Evolutionary conservation across 192 early-diverging fungal species (phyloP).

Genomic region (Umbelopsis sp.): DNA sequence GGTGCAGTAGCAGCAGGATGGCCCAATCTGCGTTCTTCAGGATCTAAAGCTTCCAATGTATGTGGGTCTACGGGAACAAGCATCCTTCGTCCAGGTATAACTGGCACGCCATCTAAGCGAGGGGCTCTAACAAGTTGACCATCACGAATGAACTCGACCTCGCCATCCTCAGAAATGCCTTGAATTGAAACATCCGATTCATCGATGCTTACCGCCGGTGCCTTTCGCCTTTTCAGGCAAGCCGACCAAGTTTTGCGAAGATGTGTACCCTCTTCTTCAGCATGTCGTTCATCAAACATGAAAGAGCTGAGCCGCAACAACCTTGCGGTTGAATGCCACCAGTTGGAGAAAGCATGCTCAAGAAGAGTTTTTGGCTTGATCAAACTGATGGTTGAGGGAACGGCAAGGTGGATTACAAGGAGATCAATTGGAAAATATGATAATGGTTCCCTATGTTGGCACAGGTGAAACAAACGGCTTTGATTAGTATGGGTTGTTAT

Average conservation of each 20-base stretch:
- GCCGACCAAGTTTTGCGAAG: constrained; percentile 50
- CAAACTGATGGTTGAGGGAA: constrained; percentile 65
- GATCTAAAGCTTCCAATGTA: constrained; percentile 51
- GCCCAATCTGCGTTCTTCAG: constrained; percentile 61
- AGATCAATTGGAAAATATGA: constrained; percentile 69
- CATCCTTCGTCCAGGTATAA: constrained; percentile 76
- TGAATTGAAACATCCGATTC: constrained; percentile 43
- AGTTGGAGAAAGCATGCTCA: constrained; percentile 36
- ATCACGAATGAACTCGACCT: constrained; percentile 57
- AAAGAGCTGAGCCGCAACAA: constrained; percentile 76
- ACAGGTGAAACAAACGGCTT: background rate
- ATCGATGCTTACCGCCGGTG: constrained; percentile 12
- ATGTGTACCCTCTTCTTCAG: constrained; percentile 77
- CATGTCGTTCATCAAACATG: constrained; percentile 69
- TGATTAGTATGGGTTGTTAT: too few relatives aligned
- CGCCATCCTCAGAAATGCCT: constrained; percentile 23
- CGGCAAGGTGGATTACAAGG: constrained; percentile 71
- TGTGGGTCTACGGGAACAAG: constrained; percentile 70
- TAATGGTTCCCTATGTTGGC: constrained; percentile 28
- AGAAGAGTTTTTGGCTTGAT: constrained; percentile 62
- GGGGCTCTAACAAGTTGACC: constrained; percentile 80
- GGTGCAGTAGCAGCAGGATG: constrained; percentile 42
- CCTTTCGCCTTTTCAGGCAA: constrained; percentile 43
- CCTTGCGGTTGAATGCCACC: constrained; percentile 73
- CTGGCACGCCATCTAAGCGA: constrained; percentile 76